A percentile compares a stretch with the other conserved stretches of the same genome.
Conservation (phyloP, 129 eudicot genomes). For the Flaveria sonorensis region DNA sequence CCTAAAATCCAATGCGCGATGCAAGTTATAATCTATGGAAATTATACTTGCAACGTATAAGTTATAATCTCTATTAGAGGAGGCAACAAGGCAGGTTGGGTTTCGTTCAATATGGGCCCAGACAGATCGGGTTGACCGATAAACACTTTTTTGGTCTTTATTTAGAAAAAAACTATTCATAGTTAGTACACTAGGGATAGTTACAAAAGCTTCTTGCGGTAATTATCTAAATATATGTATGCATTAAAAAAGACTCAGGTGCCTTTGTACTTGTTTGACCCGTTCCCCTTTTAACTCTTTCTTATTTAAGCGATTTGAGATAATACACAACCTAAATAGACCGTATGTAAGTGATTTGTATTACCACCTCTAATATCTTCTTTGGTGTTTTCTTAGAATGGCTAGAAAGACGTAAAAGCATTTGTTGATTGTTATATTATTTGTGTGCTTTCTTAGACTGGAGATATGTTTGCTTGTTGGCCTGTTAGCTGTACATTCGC, state of each 20-base stretch:
- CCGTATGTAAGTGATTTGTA: background rate
- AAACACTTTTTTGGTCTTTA: background rate
- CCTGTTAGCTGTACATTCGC: background rate
- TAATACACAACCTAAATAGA: background rate
- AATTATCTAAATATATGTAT: background rate
- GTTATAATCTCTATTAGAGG: constrained; percentile 7
- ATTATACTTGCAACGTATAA: background rate
- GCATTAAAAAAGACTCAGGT: background rate
- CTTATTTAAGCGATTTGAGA: background rate
- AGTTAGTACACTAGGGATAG: background rate
- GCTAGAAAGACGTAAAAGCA: constrained; percentile 5
- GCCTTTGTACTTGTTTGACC: constrained; percentile 5
- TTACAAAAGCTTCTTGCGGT: background rate
- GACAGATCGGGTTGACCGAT: background rate
- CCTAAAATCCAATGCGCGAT: too few relatives aligned
- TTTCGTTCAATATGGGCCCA: background rate
- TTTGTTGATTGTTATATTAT: background rate
- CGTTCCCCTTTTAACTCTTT: background rate
- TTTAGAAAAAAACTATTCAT: background rate
- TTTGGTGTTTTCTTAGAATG: background rate
- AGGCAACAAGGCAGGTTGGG: background rate
- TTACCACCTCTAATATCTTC: background rate
- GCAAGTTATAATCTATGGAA: background rate
- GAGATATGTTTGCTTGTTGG: background rate
- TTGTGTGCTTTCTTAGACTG: background rate